phyloP scores from a whole-genome alignment of 2,329 filamentous ascomycete genomes.

The Alternaria postmessia region DNA sequence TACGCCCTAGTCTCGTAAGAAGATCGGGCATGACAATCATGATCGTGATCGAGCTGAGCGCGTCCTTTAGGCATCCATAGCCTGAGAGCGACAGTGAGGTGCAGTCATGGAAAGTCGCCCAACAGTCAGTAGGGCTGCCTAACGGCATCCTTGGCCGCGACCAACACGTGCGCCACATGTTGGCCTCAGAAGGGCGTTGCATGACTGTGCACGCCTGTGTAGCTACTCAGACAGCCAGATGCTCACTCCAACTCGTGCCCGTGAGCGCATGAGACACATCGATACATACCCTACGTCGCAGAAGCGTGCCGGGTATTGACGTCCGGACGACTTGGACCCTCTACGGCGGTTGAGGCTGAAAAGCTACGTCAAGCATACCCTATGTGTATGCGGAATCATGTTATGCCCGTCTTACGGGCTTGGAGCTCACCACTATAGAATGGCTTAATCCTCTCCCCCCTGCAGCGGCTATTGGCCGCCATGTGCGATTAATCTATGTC shows the following conservation, averaged over 20 bases:
- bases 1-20: neutral
- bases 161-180: neutral
- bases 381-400: neutral
- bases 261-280: neutral
- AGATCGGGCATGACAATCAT: neutral
- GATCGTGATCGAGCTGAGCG: neutral
- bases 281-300: neutral
- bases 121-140: neutral
- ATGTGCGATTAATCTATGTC: neutral
- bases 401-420: slow-evolving; percentile 5
- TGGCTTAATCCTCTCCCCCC: neutral
- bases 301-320: neutral
- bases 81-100: neutral
- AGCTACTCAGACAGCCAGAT: neutral
- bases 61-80: neutral
- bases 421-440: neutral
- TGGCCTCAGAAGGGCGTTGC: neutral
- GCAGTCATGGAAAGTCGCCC: neutral
- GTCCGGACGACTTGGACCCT: no score
- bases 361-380: slow-evolving; percentile 9
- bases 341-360: slow-evolving; percentile 6
- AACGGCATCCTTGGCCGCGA: neutral
- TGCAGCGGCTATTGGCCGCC: slow-evolving; percentile 1
- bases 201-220: neutral
- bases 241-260: neutral